phyloP scores from a whole-genome alignment of 1,284 basidiomycete genomes.

The Mixia osmundae region DNA sequence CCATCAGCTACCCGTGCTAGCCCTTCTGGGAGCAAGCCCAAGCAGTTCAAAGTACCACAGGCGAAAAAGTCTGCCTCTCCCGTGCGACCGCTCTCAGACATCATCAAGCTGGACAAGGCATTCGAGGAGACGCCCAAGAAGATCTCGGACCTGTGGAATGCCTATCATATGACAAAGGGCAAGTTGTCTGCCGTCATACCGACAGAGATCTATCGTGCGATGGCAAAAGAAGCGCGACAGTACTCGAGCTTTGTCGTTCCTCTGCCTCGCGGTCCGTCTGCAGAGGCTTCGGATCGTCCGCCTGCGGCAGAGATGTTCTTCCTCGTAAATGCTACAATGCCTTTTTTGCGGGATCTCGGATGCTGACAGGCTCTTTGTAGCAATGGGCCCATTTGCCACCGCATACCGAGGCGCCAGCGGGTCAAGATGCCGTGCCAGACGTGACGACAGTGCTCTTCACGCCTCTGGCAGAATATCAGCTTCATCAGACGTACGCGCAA shows the following conservation, averaged over 20 bases:
- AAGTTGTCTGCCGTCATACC: conserved; percentile 61
- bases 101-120: too few relatives aligned
- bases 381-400: conserved; percentile 26
- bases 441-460: conserved; percentile 57
- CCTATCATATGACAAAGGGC: conserved; percentile 61
- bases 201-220: conserved; percentile 41
- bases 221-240: conserved; percentile 34
- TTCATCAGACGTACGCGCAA: conserved; percentile 61
- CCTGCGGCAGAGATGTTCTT: conserved; percentile 60
- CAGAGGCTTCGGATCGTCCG: conserved; percentile 20
- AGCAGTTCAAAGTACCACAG: too few relatives aligned
- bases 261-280: too few relatives aligned
- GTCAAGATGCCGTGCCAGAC: conserved; percentile 15
- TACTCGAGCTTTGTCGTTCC: conserved; percentile 61
- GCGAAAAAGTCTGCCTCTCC: too few relatives aligned
- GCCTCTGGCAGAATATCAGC: conserved; percentile 81
- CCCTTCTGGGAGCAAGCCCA: too few relatives aligned
- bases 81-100: too few relatives aligned
- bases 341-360: conserved; percentile 19
- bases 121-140: conserved; percentile 43
- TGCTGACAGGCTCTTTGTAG: conserved; percentile 4
- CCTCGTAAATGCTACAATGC: conserved; percentile 42
- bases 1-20: too few relatives aligned
- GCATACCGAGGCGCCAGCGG: conserved; percentile 26
- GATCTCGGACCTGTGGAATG: conserved; percentile 61